Conservation (phyloP, 208 protist species). For the Zelonia costaricensis region DNA sequence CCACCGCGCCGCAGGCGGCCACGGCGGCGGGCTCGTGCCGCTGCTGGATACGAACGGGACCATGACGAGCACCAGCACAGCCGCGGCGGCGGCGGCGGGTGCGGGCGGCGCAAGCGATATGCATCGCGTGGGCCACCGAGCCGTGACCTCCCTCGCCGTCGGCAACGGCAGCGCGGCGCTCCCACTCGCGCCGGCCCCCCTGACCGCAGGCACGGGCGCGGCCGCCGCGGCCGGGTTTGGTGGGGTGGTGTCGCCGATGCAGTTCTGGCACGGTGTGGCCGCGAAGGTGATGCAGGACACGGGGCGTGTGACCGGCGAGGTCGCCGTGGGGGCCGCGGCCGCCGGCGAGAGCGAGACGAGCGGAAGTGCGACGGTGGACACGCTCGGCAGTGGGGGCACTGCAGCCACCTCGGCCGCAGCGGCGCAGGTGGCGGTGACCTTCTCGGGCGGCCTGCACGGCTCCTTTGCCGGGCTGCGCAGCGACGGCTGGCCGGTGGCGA, state of each 20-base stretch:
- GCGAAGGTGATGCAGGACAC: constrained; percentile 22
- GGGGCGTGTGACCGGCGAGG: background rate
- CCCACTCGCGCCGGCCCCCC: too few relatives aligned
- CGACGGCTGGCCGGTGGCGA: background rate
- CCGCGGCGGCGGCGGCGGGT: too few relatives aligned
- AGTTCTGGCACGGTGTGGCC: constrained; percentile 27
- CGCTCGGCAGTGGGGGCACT: too few relatives aligned
- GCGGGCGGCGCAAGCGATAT: too few relatives aligned
- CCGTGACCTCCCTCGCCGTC: background rate
- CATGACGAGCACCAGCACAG: too few relatives aligned
- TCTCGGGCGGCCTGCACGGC: background rate
- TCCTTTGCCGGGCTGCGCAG: constrained; percentile 3
- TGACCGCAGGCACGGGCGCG: background rate
- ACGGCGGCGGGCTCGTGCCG: too few relatives aligned
- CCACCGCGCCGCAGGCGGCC: too few relatives aligned
- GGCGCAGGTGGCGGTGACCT: too few relatives aligned
- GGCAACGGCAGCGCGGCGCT: background rate
- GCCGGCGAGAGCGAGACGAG: background rate
- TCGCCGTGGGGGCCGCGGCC: background rate
- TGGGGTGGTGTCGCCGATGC: constrained; percentile 6
- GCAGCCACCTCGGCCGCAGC: too few relatives aligned
- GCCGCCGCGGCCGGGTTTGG: background rate
- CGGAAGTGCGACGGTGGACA: too few relatives aligned
- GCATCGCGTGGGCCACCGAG: too few relatives aligned
- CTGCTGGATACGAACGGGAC: too few relatives aligned